These are phyloP conservation scores for Eucommia ulmoides DNA, from an alignment of 257 asterid genomes.

Conservation along the genomic window DNA sequence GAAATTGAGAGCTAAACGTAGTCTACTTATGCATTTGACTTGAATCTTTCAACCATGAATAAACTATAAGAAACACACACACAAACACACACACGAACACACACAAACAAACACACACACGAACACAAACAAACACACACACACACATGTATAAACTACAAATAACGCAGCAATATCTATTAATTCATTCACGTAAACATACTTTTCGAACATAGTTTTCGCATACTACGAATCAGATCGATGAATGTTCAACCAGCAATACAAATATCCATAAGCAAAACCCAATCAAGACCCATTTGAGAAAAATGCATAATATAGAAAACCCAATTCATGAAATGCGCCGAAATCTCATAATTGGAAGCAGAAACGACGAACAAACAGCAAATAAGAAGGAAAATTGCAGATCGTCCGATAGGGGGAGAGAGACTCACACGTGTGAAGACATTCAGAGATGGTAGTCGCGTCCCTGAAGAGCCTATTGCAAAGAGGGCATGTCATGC, in stretches of 20 bases:
- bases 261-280: neutral
- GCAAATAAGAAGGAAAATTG: neutral
- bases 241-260: neutral
- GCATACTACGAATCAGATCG: neutral
- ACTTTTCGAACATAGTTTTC: neutral
- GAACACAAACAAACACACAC: too few relatives aligned
- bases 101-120: too few relatives aligned
- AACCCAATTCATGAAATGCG: neutral
- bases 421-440: slow-evolving; percentile 72
- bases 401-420: neutral
- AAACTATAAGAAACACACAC: too few relatives aligned
- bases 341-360: neutral
- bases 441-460: slow-evolving; percentile 91
- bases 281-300: neutral
- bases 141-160: too few relatives aligned
- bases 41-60: too few relatives aligned
- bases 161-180: too few relatives aligned
- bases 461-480: slow-evolving; percentile 78
- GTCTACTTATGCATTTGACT: too few relatives aligned
- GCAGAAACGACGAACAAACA: neutral
- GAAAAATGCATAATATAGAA: too few relatives aligned
- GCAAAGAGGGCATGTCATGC: slow-evolving; percentile 98
- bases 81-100: too few relatives aligned
- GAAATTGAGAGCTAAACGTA: too few relatives aligned
- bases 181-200: too few relatives aligned